Base-by-base conservation (phyloP, 176 grass and related monocot genomes). In the Dendrocalamus sinicus region DNA sequence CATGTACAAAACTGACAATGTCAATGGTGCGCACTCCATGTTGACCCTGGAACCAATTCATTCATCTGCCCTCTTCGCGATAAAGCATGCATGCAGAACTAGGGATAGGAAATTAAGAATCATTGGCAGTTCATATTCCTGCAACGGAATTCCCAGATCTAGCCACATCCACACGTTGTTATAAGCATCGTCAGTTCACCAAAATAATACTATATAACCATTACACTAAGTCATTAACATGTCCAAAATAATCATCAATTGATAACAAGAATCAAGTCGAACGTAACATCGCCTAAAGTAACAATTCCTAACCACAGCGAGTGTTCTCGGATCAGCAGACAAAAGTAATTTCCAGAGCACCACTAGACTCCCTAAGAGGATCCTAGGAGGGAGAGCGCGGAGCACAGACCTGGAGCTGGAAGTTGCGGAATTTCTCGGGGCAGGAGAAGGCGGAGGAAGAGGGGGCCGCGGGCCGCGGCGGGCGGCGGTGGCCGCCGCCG, bases 351-450 rank as follows among this genome's bases (percentile, higher is more conserved):
- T 46, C 41, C 26, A 66, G 13, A 35, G 72, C 19, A 40, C 5
- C 62, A 60, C 28, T 76, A 41, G 12, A 48, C 26, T 50, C 17
- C 32, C 28, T 30, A 70, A 40, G 63, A 53, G 17, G 28, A 32
- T n/a, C 65, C 20, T 50, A 23, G 10, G 45, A 44, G 59, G 9
- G 53, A 41, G 9, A 0, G 28, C 5, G 16, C 39, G 16, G 7
- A 37, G 70, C 17, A 54, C 45, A 46, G 14, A 91, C 90, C 90
- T 88, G 90, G 14, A 91, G 86, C 86, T 85, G 90, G 90, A 91
- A 81, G 65, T 91, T 88, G 63, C 82, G 86, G 86, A 91, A 91
- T 45, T 81, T 91, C 90, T 91, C 90, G 59, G 89, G 89, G 65
- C 82, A 88, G 26, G 86, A 84, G 76, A 84, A 91, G 43, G 80